These are phyloP conservation scores for Solanum virginianum DNA, from an alignment of 257 asterid genomes.

Conservation along the genomic window DNA sequence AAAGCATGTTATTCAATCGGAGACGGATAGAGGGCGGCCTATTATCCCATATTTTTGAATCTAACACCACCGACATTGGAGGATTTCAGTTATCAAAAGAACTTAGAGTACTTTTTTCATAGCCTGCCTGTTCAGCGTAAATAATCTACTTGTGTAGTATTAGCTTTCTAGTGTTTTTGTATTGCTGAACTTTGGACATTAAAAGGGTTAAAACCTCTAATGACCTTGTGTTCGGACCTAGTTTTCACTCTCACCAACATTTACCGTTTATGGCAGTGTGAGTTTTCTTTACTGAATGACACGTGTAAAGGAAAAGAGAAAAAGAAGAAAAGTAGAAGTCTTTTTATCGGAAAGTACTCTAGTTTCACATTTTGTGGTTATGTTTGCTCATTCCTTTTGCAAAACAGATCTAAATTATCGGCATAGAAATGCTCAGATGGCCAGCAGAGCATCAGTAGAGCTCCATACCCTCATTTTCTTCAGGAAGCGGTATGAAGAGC, in stretches of 20 bases:
- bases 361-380: neutral
- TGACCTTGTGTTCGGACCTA: neutral
- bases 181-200: neutral
- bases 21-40: neutral
- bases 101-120: neutral
- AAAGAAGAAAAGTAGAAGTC: neutral
- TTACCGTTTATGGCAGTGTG: neutral
- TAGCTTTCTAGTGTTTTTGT: neutral
- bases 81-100: neutral
- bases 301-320: neutral
- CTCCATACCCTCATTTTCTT: conserved; percentile 88
- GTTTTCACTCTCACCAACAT: neutral
- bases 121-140: neutral
- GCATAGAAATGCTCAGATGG: conserved; percentile 98
- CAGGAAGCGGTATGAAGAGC: conserved; percentile 52
- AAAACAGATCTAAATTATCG: conserved; percentile 83
- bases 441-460: conserved; percentile 95
- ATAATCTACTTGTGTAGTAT: neutral
- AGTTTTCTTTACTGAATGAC: neutral
- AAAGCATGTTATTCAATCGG: neutral
- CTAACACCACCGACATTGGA: neutral
- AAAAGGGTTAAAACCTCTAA: neutral
- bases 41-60: neutral
- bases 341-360: neutral
- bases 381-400: neutral